Evolutionary conservation across 164 flowering plant species (phyloP).

Genomic region (Dillenia turbinata): DNA sequence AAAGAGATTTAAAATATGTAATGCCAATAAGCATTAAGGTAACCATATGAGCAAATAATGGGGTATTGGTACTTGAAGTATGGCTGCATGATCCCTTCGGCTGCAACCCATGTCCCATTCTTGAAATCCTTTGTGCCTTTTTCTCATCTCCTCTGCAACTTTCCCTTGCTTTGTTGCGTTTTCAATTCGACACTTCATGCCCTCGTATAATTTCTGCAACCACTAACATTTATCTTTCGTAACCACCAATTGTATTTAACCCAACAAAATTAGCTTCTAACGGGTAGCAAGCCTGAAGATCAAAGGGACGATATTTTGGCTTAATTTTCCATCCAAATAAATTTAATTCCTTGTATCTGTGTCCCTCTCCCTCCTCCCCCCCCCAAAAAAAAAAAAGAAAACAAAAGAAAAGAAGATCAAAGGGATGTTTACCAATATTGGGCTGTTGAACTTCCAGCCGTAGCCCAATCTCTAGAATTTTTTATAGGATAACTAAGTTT

Average conservation of each 20-base stretch:
- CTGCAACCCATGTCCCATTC: conserved; percentile 38
- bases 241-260: not conserved
- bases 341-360: too few species aligned
- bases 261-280: too few species aligned
- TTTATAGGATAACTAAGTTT: too few species aligned
- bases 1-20: not conserved
- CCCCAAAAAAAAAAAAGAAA: too few species aligned
- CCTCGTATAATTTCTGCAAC: conserved; percentile 25
- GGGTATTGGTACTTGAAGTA: conserved; percentile 32
- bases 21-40: not conserved
- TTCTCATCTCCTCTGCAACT: conserved; percentile 8
- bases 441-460: too few species aligned
- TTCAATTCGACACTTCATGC: conserved; percentile 30
- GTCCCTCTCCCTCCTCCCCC: too few species aligned
- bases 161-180: conserved; percentile 11
- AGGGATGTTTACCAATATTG: too few species aligned
- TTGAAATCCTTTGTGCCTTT: conserved; percentile 22
- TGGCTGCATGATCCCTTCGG: conserved; percentile 41
- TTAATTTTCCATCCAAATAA: conserved; percentile 7
- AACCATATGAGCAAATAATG: not conserved
- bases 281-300: conserved; percentile 7
- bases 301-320: conserved; percentile 30
- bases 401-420: too few species aligned
- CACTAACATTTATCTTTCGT: not conserved
- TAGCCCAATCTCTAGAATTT: too few species aligned